Conservation (phyloP, 1,139 yeast species). For the Taphrina communis region DNA sequence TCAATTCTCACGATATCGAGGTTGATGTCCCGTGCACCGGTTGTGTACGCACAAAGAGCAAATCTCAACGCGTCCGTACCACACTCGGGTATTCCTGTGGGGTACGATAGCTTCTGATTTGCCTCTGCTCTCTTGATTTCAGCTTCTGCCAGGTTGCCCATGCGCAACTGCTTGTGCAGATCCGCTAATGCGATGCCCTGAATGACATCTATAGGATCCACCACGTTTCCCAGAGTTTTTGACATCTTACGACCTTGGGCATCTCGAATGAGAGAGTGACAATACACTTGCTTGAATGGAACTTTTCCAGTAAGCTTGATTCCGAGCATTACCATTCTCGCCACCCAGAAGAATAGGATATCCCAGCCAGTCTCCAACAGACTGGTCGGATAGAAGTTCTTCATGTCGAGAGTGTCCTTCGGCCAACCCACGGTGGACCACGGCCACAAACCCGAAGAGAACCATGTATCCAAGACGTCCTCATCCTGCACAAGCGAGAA, state of each 20-base stretch:
- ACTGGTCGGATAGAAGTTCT: constrained; percentile 83
- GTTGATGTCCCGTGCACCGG: constrained; percentile 98
- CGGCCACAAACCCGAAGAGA: constrained; percentile 98
- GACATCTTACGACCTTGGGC: constrained; percentile 99
- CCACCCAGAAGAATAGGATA: constrained; percentile 97
- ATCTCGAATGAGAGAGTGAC: constrained; percentile 97
- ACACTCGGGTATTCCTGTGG: constrained; percentile 98
- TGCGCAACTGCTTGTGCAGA: constrained; percentile 74
- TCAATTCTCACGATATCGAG: constrained; percentile 95
- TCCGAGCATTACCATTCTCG: constrained; percentile 93
- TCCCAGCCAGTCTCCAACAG: constrained; percentile 99
- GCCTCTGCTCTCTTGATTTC: constrained; percentile 85
- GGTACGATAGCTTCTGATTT: constrained; percentile 90
- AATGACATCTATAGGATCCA: constrained; percentile 94
- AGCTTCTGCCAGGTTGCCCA: constrained; percentile 87
- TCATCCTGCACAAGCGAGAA: constrained; percentile 85
- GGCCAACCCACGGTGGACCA: constrained; percentile 98
- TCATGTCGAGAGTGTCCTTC: constrained; percentile 69
- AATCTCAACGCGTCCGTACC: constrained; percentile 99
- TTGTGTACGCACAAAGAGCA: constrained; percentile 96
- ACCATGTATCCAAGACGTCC: constrained; percentile 98
- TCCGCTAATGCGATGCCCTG: constrained; percentile 80
- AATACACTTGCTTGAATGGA: constrained; percentile 95
- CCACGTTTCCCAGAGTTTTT: constrained; percentile 92
- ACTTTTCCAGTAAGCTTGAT: constrained; percentile 85